Percentiles rank a stretch among this genome's conserved stretches.
Conservation (phyloP, 257 asterid genomes). For the Nyctanthes arbortristis region DNA sequence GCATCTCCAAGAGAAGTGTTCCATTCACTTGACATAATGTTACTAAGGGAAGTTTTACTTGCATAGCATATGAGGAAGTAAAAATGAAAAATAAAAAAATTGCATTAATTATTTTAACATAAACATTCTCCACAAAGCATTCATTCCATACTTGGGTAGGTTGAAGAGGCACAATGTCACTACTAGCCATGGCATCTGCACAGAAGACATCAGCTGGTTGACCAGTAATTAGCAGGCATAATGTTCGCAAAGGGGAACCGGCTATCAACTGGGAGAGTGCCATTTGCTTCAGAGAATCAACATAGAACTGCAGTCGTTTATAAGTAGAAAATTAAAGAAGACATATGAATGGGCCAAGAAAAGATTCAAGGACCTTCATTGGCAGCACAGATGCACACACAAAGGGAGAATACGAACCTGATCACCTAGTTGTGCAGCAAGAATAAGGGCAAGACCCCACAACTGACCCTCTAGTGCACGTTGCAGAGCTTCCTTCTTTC, state of each 20-base stretch:
- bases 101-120: background rate
- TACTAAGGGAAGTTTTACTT: no score
- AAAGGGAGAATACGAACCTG: slow-evolving; percentile 46
- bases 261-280: slow-evolving; percentile 81
- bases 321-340: slow-evolving; percentile 14
- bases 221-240: slow-evolving; percentile 91
- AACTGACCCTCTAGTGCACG: slow-evolving; percentile 95
- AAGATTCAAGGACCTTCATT: slow-evolving; percentile 7
- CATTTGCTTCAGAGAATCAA: slow-evolving; percentile 87
- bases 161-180: slow-evolving; percentile 54
- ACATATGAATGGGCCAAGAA: slow-evolving; percentile 1
- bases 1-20: no score
- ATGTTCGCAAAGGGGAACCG: slow-evolving; percentile 93
- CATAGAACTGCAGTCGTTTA: slow-evolving; percentile 66
- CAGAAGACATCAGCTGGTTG: slow-evolving; percentile 92
- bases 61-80: background rate
- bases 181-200: slow-evolving; percentile 42
- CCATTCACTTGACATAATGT: no score
- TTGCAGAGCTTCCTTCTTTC: slow-evolving; percentile 84
- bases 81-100: no score
- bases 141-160: slow-evolving; percentile 61
- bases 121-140: slow-evolving; percentile 19
- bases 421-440: slow-evolving; percentile 95
- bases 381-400: background rate
- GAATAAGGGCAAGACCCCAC: slow-evolving; percentile 98